A percentile compares a stretch with the other conserved stretches of the same genome.
Evolutionary conservation across 2,329 filamentous ascomycete genomes (phyloP).

Genomic region (Scleromitrula shiraiana): DNA sequence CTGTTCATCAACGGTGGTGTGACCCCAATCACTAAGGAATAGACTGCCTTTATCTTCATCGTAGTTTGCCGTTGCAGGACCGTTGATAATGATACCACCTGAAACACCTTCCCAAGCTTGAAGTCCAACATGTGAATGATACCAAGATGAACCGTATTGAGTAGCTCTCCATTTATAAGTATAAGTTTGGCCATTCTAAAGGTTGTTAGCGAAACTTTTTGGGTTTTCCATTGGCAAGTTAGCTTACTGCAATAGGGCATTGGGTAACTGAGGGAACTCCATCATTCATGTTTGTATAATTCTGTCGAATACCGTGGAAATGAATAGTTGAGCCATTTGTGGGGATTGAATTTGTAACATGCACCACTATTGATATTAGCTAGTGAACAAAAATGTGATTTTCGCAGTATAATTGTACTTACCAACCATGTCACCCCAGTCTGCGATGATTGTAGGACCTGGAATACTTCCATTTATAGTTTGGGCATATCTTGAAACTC

Average conservation of each 20-base stretch:
- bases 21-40: constrained; percentile 27
- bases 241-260: constrained; percentile 47
- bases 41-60: constrained; percentile 53
- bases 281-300: constrained; percentile 34
- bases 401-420: not conserved
- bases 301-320: constrained; percentile 41
- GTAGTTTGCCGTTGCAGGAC: constrained; percentile 49
- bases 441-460: constrained; percentile 27
- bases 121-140: constrained; percentile 48
- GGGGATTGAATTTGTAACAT: constrained; percentile 27
- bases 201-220: not conserved
- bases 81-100: constrained; percentile 53
- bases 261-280: constrained; percentile 43
- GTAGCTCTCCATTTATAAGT: constrained; percentile 17
- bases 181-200: constrained; percentile 3
- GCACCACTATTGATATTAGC: constrained; percentile 17
- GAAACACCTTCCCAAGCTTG: constrained; percentile 47
- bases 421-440: constrained; percentile 34
- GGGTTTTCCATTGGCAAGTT: not conserved
- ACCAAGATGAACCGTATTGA: constrained; percentile 43
- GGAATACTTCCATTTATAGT: constrained; percentile 28
- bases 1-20: constrained; percentile 20
- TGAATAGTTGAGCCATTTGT: constrained; percentile 34
- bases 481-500: constrained; percentile 20
- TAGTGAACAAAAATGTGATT: not conserved